Percentiles rank a stretch among this genome's conserved stretches.
Conservation (phyloP, 2,329 filamentous ascomycete genomes). For the Ramularia endophylla region DNA sequence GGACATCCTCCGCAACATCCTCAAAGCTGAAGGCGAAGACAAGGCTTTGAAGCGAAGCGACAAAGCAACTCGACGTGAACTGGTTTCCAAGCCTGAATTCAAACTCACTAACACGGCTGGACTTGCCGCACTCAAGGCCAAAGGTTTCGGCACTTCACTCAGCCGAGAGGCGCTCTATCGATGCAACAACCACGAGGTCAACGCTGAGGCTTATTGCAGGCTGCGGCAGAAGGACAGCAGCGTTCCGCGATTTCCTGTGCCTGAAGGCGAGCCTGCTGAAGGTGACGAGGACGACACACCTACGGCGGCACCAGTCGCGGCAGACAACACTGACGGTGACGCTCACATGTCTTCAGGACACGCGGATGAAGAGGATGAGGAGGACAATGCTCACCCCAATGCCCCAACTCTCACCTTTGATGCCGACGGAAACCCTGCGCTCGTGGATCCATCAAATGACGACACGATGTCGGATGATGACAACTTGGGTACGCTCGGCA, state of each 20-base stretch:
- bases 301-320: background rate
- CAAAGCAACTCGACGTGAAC: constrained; percentile 45
- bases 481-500: constrained; percentile 19
- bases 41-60: constrained; percentile 59
- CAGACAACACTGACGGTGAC: too few relatives aligned
- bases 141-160: constrained; percentile 54
- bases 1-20: constrained; percentile 73
- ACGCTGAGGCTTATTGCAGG: constrained; percentile 68
- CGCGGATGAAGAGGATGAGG: background rate
- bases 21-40: constrained; percentile 69
- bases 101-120: constrained; percentile 43
- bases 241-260: constrained; percentile 27
- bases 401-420: constrained; percentile 4
- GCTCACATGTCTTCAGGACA: background rate
- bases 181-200: constrained; percentile 59
- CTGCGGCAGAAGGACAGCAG: constrained; percentile 29
- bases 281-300: background rate
- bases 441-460: constrained; percentile 8
- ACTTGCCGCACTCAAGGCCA: constrained; percentile 40
- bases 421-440: constrained; percentile 6
- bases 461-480: constrained; percentile 21
- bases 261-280: constrained; percentile 14
- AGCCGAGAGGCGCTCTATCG: constrained; percentile 76
- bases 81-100: constrained; percentile 47
- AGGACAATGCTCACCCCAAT: constrained; percentile 1